phyloP scores from a whole-genome alignment of 495 filamentous ascomycete species.

The Trichoderma erinaceum region DNA sequence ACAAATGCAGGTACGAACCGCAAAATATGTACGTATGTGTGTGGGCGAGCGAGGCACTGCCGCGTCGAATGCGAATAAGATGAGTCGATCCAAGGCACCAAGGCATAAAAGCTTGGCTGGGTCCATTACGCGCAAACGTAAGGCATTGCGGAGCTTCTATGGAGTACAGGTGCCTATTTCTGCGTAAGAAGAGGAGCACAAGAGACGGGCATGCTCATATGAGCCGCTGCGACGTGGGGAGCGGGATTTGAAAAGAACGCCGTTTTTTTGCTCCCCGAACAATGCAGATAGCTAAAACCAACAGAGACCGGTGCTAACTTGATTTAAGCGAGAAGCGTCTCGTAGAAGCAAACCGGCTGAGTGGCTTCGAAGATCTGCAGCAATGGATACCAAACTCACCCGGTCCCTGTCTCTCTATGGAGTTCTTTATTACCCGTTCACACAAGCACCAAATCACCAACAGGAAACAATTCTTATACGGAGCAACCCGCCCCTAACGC shows the following conservation, averaged over 20 bases:
- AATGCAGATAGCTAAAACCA: no score
- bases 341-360: neutral
- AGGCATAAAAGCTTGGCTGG: neutral
- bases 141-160: neutral
- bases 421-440: neutral
- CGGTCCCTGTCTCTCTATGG: neutral
- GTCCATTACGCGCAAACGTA: neutral
- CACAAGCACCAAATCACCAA: neutral
- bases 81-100: neutral
- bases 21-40: neutral
- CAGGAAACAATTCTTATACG: no score
- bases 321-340: neutral
- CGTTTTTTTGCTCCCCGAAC: no score
- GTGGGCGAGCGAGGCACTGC: neutral
- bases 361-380: neutral
- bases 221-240: neutral
- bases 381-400: neutral
- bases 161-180: neutral
- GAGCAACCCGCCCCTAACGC: no score
- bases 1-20: constrained; percentile 7
- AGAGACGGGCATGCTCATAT: neutral
- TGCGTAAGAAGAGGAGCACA: neutral
- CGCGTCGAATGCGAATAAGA: neutral
- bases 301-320: neutral
- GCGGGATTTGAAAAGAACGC: neutral